Base-by-base conservation (phyloP, 2,329 filamentous ascomycete genomes). In the Claviceps humidiphila region DNA sequence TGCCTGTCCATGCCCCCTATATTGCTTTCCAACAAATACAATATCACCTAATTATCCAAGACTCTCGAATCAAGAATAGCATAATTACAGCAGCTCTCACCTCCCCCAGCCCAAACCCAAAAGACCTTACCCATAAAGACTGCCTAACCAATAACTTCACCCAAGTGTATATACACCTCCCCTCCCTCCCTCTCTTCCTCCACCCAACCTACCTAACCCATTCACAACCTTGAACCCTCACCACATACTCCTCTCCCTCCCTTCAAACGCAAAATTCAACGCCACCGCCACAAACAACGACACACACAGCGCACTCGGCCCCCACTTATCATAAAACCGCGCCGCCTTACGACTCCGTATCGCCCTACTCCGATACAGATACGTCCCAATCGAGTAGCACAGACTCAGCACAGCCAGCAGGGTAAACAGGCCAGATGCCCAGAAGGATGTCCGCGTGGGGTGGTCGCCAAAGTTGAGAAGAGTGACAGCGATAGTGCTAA, bases 271-370 rank as follows among this genome's bases (percentile, higher is more conserved):
- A 73, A 95, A 94, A 66, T 93, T 95, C 26, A 94, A 65, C 4
- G 76, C 72, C 11, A 96, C 81, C 2, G 89, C 87, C 0, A 77
- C 70, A 43, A 96, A 78, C 51, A 97, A 67, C 2, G 86, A 78
- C 8, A 76, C 61, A 60, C 89, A 95, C 37, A 98, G 75, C 22
- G 82, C 70, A 4, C 77, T 89, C 0, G 93, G 91, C 0, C 93
- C 93, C 76, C 83, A 86, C 59, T 81, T 84, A 66, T 98, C 93
- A 66, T 97, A 93, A 68, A 93, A 98, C 60, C 82, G 85, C 42
- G 91, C 89, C n/a, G 86, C 88, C 57, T 83, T 82, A 50, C 91
- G 77, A 59, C 84, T 83, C 58, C 88, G 80, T 63, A 97, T 97
- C 56, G 88, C 88, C 56, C 80, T 75, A 59, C 93, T 90, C 52